Percentiles rank a stretch among this genome's conserved stretches.
phyloP scores from a whole-genome alignment of 352 stramenopile species.

The Phytophthora quininea region DNA sequence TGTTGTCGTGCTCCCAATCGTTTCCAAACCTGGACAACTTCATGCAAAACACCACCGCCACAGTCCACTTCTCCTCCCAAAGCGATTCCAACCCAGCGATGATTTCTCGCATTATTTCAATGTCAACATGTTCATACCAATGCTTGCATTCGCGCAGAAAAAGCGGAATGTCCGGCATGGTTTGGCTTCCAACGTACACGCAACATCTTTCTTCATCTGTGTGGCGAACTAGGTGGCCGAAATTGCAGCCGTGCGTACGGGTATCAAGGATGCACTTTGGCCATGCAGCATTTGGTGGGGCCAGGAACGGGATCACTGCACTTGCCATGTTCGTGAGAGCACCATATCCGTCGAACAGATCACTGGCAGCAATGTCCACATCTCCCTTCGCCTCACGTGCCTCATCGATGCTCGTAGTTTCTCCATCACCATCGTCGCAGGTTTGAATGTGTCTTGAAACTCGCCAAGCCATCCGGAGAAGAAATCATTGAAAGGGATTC shows the following conservation, averaged over 20 bases:
- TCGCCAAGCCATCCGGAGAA: constrained; percentile 23
- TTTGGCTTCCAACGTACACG: background rate
- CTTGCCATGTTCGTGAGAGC: constrained; percentile 1
- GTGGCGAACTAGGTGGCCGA: constrained; percentile 11
- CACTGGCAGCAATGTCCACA: constrained; percentile 75
- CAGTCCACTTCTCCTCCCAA: background rate
- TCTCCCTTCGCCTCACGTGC: background rate
- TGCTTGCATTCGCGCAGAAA: constrained; percentile 10
- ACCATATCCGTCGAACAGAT: constrained; percentile 88
- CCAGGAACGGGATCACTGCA: constrained; percentile 4
- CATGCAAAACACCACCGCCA: background rate
- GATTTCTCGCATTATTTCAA: background rate
- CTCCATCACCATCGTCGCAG: background rate
- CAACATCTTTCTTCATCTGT: background rate
- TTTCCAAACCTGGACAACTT: background rate
- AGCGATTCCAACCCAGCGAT: background rate
- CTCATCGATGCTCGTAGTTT: background rate
- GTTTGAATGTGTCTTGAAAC: constrained; percentile 2
- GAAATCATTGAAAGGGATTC: constrained; percentile 33
- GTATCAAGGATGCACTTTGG: constrained; percentile 5
- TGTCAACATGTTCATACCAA: background rate
- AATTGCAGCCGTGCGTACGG: background rate
- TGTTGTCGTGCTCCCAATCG: background rate
- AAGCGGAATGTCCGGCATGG: background rate
- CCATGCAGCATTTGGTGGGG: constrained; percentile 10